Base-by-base conservation (phyloP, 129 eudicot genomes). In the Glebionis coronaria region DNA sequence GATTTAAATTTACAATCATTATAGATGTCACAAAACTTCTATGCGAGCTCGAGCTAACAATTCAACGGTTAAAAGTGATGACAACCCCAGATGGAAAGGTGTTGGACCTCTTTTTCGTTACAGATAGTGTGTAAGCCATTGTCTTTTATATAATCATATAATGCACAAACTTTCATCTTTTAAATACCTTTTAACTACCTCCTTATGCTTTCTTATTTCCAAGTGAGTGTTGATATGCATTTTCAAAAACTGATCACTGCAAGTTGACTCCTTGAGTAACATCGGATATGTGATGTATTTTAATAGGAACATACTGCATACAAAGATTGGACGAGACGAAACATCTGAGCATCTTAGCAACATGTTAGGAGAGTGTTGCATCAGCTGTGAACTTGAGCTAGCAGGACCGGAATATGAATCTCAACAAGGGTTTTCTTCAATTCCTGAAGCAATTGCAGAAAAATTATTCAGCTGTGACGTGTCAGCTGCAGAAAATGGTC, bases 1-100 rank as follows among this genome's bases (percentile, higher is more conserved):
- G 51, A 71, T 67, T 23, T 68, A 27, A 61, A 31, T n/a, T 23
- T 55, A 20, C 28, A 64, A 8, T 38, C 29, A 5, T 65, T 69
- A 46, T 54, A 92, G 98, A 92, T 86, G 95, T 92, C 70, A 83
- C 98, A 9, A 83, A 80, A 20, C 73, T 82, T 29, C 84, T 92
- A 11, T 79, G 75, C 63, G 88, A 83, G 74, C 96, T 84, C 64
- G 98, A 84, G 79, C 88, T 88, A 56, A 55, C 88, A 11, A 88
- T 92, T 65, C 91, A 92, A 70, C 78, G 87, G 65, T 85, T 92
- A 16, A 92, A 92, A 84, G 96, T 92, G 45, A 92, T 67, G 83
- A 92, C 98, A 60, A 92, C 95, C 57, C 98, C 96, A 2, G 98
- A 92, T 58, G 96, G 85, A 35, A 85, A 80, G 75, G 95, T 86